Evolutionary conservation across 805 yeast genomes (phyloP).

Genomic region (Helenozyma baotianmanensis): DNA sequence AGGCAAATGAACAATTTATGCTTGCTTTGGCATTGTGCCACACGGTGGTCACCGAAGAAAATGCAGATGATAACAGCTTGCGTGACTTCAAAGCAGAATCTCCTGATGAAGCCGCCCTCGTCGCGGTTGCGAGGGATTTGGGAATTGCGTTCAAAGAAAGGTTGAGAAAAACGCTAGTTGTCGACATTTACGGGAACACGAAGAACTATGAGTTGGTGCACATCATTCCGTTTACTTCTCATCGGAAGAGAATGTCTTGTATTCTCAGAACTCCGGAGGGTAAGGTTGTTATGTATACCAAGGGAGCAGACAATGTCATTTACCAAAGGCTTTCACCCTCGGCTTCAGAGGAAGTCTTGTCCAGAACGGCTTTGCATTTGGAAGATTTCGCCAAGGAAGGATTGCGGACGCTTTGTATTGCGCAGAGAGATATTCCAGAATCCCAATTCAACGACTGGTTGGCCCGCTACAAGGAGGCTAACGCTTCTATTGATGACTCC

Average conservation of each 20-base stretch:
- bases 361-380: conserved; percentile 57
- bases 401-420: conserved; percentile 69
- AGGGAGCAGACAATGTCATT: conserved; percentile 78
- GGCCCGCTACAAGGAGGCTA: conserved; percentile 51
- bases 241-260: conserved; percentile 77
- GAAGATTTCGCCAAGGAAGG: conserved; percentile 76
- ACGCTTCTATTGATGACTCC: conserved; percentile 47
- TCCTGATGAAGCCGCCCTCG: conserved; percentile 80
- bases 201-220: conserved; percentile 48
- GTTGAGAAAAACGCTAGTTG: conserved; percentile 42
- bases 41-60: conserved; percentile 61
- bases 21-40: conserved; percentile 68
- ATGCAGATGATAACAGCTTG: conserved; percentile 32
- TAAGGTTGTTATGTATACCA: conserved; percentile 46
- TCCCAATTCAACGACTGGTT: conserved; percentile 52
- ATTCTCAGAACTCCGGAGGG: conserved; percentile 44
- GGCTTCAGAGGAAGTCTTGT: conserved; percentile 42
- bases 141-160: conserved; percentile 62
- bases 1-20: conserved; percentile 55
- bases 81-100: conserved; percentile 70
- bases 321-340: conserved; percentile 38
- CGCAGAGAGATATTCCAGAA: conserved; percentile 47
- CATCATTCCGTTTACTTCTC: conserved; percentile 60
- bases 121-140: conserved; percentile 68
- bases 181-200: conserved; percentile 44